Base-by-base conservation (phyloP, 306 rosid species). In the Biancaea sappan region DNA sequence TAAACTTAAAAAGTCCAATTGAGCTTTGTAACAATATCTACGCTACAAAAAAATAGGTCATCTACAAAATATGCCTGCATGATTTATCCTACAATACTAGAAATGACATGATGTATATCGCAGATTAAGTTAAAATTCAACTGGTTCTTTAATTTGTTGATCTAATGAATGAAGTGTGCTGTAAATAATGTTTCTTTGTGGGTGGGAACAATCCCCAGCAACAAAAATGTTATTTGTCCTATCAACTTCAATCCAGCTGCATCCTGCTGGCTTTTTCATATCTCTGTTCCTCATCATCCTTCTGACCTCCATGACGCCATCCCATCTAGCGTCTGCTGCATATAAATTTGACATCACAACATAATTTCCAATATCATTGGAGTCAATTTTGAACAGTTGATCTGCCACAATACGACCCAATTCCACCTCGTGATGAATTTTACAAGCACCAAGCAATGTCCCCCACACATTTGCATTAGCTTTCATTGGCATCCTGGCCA, bases 161-260 rank as follows among this genome's bases (percentile, higher is more conserved):
- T 84, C 87, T 68, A 84, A 73, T 76, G 77, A 73, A 66, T 50
- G 51, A 2, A 91, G 57, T 38, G 83, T 73, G 44, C 74, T 67
- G 71, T 88, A 91, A 79, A 89, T 86, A 61, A 74, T 66, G 80
- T 76, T 83, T 79, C 97, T 89, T 77, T 88, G 87, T 1, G 92
- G 92, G 72, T 94, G 98, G 61, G 93, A 86, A 79, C 71, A 86
- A 77, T 94, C 96, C 72, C 88, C 97, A 26, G 89, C 94, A 24
- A 88, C 75, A 81, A 94, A 91, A 76, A 85, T 54, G 66, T 85
- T 85, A 46, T 70, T 84, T 63, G 69, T 84, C 71, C 81, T 82
- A 81, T 89, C 94, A 71, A 91, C 86, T 86, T 91, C 97, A 37
- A 91, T 89, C 97, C 98, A 94, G 75, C 98, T 94, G 83, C 97